phyloP scores from a whole-genome alignment of 768 basidiomycete species.

The Boletus pseudopeckii region DNA sequence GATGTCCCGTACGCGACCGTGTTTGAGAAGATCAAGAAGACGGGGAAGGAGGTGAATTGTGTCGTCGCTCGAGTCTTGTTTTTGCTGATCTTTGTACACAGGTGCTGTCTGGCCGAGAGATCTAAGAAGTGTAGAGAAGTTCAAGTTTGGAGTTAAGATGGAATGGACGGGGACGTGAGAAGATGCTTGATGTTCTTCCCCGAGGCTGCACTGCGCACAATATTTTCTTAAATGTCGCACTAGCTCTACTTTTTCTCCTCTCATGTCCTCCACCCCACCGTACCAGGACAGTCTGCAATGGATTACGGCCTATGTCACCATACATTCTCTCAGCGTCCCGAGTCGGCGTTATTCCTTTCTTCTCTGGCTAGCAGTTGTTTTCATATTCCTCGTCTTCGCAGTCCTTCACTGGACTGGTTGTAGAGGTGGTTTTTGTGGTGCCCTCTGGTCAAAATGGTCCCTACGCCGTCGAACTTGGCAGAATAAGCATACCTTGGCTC shows the following conservation, averaged over 20 bases:
- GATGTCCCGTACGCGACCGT: conserved; percentile 60
- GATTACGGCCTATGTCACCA: conserved; percentile 54
- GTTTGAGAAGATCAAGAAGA: conserved; percentile 79
- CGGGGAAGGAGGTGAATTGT: conserved; percentile 75
- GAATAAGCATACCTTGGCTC: conserved; percentile 41
- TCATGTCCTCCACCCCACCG: conserved; percentile 43
- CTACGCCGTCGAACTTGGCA: conserved; percentile 58
- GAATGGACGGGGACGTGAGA: neutral
- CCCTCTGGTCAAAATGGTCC: conserved; percentile 57
- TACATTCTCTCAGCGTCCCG: conserved; percentile 51
- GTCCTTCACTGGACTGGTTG: conserved; percentile 42
- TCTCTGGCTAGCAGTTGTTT: conserved; percentile 53
- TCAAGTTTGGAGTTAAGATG: too few relatives aligned
- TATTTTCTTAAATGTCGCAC: neutral
- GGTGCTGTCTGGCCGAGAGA: conserved; percentile 42
- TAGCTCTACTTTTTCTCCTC: neutral
- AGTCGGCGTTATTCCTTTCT: conserved; percentile 56
- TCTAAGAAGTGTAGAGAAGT: too few relatives aligned
- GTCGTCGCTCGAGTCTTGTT: neutral
- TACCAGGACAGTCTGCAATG: conserved; percentile 46
- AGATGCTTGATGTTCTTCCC: neutral
- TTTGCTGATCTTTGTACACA: conserved; percentile 9
- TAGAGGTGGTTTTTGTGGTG: conserved; percentile 43
- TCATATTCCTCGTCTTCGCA: conserved; percentile 39
- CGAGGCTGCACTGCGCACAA: too few relatives aligned